A percentile compares a stretch with the other conserved stretches of the same genome.
Evolutionary conservation across 768 basidiomycete genomes (phyloP).

Genomic region (Calvatia gigantea): DNA sequence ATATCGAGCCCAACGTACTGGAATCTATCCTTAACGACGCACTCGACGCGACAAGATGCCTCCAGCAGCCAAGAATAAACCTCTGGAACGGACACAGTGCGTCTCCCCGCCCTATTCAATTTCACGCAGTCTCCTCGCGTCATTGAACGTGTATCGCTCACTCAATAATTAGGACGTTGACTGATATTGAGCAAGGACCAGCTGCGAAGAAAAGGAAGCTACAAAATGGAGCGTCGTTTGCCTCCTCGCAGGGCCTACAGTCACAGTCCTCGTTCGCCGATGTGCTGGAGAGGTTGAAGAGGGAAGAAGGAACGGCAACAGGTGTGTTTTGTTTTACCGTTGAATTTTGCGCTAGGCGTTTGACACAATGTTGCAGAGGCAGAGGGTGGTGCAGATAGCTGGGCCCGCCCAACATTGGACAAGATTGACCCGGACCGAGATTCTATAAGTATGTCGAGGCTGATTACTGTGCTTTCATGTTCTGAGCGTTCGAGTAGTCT

Average conservation of each 20-base stretch:
- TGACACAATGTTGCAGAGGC: slow-evolving; percentile 37
- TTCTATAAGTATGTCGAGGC: slow-evolving; percentile 53
- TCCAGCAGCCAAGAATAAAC: slow-evolving; percentile 23
- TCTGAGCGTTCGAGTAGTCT: slow-evolving; percentile 48
- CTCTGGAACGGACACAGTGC: slow-evolving; percentile 29
- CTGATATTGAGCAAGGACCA: slow-evolving; percentile 30
- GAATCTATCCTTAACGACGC: too few species aligned
- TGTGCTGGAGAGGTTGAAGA: slow-evolving; percentile 58
- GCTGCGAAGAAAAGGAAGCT: slow-evolving; percentile 55
- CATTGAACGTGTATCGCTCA: slow-evolving; percentile 8
- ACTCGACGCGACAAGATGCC: slow-evolving; percentile 13
- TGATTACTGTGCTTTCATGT: not conserved
- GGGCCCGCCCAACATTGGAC: slow-evolving; percentile 62
- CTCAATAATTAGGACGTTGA: slow-evolving; percentile 18
- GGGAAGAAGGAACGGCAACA: slow-evolving; percentile 37
- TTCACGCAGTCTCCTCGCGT: slow-evolving; percentile 21
- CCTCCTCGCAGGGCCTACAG: slow-evolving; percentile 31
- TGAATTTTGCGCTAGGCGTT: not conserved
- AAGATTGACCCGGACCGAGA: slow-evolving; percentile 58
- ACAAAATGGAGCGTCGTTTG: slow-evolving; percentile 33
- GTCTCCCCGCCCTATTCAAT: slow-evolving; percentile 10
- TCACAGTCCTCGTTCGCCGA: slow-evolving; percentile 53
- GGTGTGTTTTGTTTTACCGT: slow-evolving; percentile 31
- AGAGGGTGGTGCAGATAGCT: slow-evolving; percentile 76
- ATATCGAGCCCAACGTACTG: too few species aligned